Base-by-base conservation (phyloP, 495 filamentous ascomycete genomes). In the Platismatia glauca region DNA sequence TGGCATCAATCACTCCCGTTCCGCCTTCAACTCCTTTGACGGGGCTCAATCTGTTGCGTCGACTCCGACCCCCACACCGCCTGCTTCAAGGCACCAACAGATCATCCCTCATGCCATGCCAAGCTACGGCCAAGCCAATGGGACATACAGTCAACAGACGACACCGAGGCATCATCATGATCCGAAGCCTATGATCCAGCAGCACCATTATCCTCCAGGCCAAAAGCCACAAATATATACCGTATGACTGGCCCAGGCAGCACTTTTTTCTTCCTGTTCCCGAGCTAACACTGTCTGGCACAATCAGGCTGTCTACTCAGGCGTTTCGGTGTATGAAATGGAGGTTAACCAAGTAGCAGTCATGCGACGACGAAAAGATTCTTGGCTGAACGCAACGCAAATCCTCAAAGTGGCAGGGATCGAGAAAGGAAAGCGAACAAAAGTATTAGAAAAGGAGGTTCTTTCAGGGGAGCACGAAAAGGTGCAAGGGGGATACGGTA, bases 381-480 rank as follows among this genome's bases (percentile, higher is more conserved):
- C 89, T 61, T 96, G 91, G 90, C 76, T 96, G 66, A 96, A 96
- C 72, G 91, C 91, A 24, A 96, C 91, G 11, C 91, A 96, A 71
- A 96, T 96, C 58, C 76, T 96, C 55, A 98, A 98, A 73, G 91
- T 98, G 35, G 94, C 94, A 18, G 90, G 90, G 34, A 90, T 98
- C 50, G 92, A 95, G 66, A 98, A 98, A 74, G 94, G 93, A 46
- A 92, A 95, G 70, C 84, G 94, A 57, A 97, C 94, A 55, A 98
- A 98, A 75, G 93, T 97, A 11, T 78, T 98, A 48, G 94, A 98
- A 71, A 97, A 96, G 73, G 94, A 97, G 74, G 97, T 98, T 61
- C 84, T 95, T 56, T 91, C 86, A 0, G 94, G 94, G 61, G 89
- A 94, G 68, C 93, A 98, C 72, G 94, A 98, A 71, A 98, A 97